Percentiles rank a stretch among this genome's conserved stretches.
phyloP scores from a whole-genome alignment of 208 protist species.

The Acanthamoeba triangularis region DNA sequence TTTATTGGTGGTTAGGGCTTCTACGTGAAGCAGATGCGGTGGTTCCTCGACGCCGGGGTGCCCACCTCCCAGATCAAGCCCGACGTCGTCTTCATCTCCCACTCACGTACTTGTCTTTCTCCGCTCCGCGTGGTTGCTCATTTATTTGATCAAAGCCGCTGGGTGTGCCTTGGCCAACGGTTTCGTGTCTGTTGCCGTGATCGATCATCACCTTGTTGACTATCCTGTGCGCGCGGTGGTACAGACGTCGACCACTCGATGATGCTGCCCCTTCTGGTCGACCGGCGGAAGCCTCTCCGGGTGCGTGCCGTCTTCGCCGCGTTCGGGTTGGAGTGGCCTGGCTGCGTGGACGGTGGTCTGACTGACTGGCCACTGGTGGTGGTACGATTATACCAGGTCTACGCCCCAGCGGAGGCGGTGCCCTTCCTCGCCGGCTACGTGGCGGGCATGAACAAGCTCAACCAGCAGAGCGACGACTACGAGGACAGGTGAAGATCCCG shows the following conservation, averaged over 20 bases:
- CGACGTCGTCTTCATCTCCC: conserved; percentile 42
- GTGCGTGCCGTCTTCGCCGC: background rate
- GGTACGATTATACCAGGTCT: conserved; percentile 15
- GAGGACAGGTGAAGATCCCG: too few relatives aligned
- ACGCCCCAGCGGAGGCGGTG: conserved; percentile 19
- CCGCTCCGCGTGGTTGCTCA: background rate
- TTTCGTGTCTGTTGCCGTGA: too few relatives aligned
- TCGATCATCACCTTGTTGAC: background rate
- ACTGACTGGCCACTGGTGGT: background rate
- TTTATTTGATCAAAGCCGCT: background rate
- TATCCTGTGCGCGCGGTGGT: background rate
- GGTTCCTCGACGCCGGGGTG: conserved; percentile 51
- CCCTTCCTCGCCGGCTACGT: conserved; percentile 14
- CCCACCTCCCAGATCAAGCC: conserved; percentile 40
- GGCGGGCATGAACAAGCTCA: conserved; percentile 39
- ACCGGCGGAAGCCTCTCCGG: background rate
- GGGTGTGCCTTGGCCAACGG: background rate
- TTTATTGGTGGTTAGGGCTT: background rate
- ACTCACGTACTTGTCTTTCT: background rate
- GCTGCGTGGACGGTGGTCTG: background rate
- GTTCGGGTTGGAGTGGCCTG: background rate
- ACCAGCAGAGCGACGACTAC: conserved; percentile 17
- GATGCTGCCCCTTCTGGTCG: conserved; percentile 45
- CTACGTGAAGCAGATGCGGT: conserved; percentile 42
- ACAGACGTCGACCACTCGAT: conserved; percentile 40